Base-by-base conservation (phyloP, 495 filamentous ascomycete species). In the Penicillium coffeae region DNA sequence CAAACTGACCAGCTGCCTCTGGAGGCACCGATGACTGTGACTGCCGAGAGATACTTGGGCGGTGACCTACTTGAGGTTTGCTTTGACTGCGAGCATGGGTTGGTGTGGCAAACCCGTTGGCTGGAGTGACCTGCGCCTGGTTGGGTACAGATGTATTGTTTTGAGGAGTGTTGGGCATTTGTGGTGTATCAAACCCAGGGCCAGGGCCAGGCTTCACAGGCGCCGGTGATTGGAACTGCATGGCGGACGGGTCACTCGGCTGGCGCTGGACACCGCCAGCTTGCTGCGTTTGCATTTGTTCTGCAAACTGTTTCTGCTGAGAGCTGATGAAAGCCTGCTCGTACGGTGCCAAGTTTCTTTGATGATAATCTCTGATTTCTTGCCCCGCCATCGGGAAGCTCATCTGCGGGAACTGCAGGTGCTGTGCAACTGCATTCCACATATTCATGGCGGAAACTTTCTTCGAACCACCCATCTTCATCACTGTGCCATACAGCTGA, bases 401-500 rank as follows among this genome's bases (percentile, higher is more conserved):
- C 48, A 80, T 72, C 18, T 70, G 79, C 13, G 78, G 72, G 44
- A 90, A 85, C 12, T 84, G 80, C 45, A 96, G 68, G 20, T 74
- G 68, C 32, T 80, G 78, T 1, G 89, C 83, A 41, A 94, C 72
- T 18, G 79, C 77, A 7, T 76, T 74, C 92, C 92, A 97, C 51
- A 74, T 69, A 48, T 87, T 85, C 15, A 73, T 74, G 18, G 71
- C 71, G 0, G 79, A 82, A 6, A 95, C 76, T 51, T 79, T 85
- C 62, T 82, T 85, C 32, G 85, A 95, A 2, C 93, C 93, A 14
- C 86, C 86, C 59, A 86, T 77, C 52, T 84, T 86, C 62, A 84
- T 78, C 6, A 96, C 87, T 1, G 76, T 71, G 34, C 79, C 78
- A 69, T 89, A 96, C 7, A 98, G 76, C 38, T 84, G 81, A 41